Conservation (phyloP, 768 basidiomycete species). For the Cytidiella melzeri region DNA sequence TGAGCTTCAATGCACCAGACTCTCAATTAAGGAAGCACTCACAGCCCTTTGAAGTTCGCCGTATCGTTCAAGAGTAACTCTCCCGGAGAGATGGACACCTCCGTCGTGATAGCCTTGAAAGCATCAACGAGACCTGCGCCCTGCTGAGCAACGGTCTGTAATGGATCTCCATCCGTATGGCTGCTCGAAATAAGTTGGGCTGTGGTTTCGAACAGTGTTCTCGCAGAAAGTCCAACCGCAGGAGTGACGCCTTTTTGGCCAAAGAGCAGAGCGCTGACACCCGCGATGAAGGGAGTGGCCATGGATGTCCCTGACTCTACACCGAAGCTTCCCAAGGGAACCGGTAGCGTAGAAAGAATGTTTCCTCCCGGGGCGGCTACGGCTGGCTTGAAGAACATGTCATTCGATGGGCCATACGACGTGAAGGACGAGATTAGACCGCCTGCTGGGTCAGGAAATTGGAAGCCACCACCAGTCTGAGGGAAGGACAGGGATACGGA, state of each 20-base stretch:
- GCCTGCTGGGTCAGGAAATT: slow-evolving; percentile 44
- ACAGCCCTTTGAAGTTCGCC: slow-evolving; percentile 41
- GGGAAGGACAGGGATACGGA: slow-evolving; percentile 42
- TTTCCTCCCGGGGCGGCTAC: slow-evolving; percentile 47
- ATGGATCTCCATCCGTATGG: slow-evolving; percentile 41
- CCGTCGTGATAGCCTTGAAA: slow-evolving; percentile 48
- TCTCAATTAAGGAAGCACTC: slow-evolving; percentile 20
- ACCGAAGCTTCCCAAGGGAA: slow-evolving; percentile 33
- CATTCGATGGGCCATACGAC: slow-evolving; percentile 54
- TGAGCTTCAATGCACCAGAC: too few relatives aligned
- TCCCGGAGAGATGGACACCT: slow-evolving; percentile 46
- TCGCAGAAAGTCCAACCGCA: slow-evolving; percentile 25
- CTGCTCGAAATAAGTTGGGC: slow-evolving; percentile 37
- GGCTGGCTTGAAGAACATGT: slow-evolving; percentile 50
- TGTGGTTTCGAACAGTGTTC: slow-evolving; percentile 44
- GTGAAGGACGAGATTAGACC: slow-evolving; percentile 53
- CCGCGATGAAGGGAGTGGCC: slow-evolving; percentile 24
- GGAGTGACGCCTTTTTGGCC: slow-evolving; percentile 10
- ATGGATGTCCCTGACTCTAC: slow-evolving; percentile 40
- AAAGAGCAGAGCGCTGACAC: slow-evolving; percentile 14
- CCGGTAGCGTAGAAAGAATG: slow-evolving; percentile 40
- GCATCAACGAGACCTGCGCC: slow-evolving; percentile 55
- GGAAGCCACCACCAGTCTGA: slow-evolving; percentile 34
- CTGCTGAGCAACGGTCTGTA: slow-evolving; percentile 47
- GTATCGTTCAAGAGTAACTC: slow-evolving; percentile 65